Base-by-base conservation (phyloP, 176 grass and related monocot species). In the Poa annua region DNA sequence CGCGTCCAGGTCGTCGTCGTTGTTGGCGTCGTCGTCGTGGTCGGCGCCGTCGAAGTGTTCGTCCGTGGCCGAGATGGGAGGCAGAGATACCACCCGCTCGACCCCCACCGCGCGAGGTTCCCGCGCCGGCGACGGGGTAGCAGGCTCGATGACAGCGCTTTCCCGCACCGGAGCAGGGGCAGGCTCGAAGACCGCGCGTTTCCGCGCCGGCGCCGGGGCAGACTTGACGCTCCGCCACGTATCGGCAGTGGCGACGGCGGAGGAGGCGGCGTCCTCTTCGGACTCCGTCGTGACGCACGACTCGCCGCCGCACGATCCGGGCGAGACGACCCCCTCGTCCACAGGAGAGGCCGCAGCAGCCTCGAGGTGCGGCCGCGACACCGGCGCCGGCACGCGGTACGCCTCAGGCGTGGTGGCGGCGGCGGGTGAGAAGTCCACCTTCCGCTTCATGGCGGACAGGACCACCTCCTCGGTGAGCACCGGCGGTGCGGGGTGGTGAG, bases 211-310 rank as follows among this genome's bases (percentile, higher is more conserved):
- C 24, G 85, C 85, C 53, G 47, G 68, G 10, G 42, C 85, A 20
- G 64, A 55, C 39, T 11, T 6, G 11, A 72, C 45, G 47, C 45
- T 85, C 35, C 57, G 66, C 54, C 74, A 63, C 4, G n/a, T 22
- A 20, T 69, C 78, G 11, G 79, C 15, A 19, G 4, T 14, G 11
- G 79, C 15, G 39, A 36, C 81, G 7, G 78, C 72, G 8, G 88
- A 77, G 56, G 11, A 26, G 4, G 12, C 13, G 2, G 83, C 74
- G 44, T 80, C 74, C 48, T 84, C 92, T 54, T 84, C 84, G 11
- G 85, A 88, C 78, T 93, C 92, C 25, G 76, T 82, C 11, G 94
- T 94, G 75, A 93, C 67, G 80, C 91, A 91, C 20, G 94, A 97
- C 44, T 86, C 90, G 4, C 83, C 81, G 50, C 77, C 88, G 79